Evolutionary conservation across 192 early-diverging fungal genomes (phyloP), one percentile per base, ranked within the genome.

Genomic region (Pilobolus umbonatus): DNA sequence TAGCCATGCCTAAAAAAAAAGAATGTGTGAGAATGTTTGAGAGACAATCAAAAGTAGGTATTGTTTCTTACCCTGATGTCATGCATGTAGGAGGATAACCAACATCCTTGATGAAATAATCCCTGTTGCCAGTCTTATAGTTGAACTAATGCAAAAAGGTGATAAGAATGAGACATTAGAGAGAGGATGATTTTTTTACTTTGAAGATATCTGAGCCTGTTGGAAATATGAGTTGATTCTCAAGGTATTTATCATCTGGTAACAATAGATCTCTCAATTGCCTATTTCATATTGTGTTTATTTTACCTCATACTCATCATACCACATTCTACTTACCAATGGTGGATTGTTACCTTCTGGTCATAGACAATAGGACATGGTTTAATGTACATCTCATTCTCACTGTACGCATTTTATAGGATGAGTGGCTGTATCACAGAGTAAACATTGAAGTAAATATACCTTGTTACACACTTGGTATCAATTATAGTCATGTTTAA

Each of bases 231-330:
- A 98, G 80, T 73, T 94, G 87, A 17, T 80, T 78, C 53, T 74
- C 82, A 22, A 69, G n/a, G 9, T n/a, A 19, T 10, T 58, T 73
- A 25, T 77, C 77, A 4, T 90, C 88, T 45, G 94, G 91, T 5
- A 86, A 64, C 11, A 98, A 73, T 24, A 96, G 82, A 67, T 98
- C 94, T 28, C 94, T 81, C 40, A 98, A 76, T 72, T 98, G 95
- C 91, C 91, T 92, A 75, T 38, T 55, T 40, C 15, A 22, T 14
- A 35, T 35, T 35, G 5, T 8, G 34, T 11, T 8, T 35, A 35
- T 35, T 8, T 35, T 35, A 11, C 5, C 34, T 8, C 11, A 11
- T 35, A 11, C 11, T 35, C 11, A 35, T 11, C n/a, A 40, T 40
- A 40, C 4, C 5, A 17, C 19, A 57, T 25, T n/a, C n/a, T 75